Conservation (phyloP, 345 rosid species). For the Viola odorata region DNA sequence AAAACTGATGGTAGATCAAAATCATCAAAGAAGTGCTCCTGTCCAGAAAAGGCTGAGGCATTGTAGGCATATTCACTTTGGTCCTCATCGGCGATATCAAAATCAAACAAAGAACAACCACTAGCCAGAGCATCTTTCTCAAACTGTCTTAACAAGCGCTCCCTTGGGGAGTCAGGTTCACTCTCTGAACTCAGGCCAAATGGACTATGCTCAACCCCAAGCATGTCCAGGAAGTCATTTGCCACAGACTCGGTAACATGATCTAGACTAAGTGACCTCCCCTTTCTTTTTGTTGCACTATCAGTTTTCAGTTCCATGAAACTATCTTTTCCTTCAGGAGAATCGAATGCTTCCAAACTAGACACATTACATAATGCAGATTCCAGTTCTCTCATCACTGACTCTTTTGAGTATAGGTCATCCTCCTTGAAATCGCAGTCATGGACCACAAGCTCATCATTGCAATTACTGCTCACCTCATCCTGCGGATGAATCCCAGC, state of each 20-base stretch:
- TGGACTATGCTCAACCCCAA: conserved; percentile 75
- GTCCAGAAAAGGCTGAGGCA: conserved; percentile 26
- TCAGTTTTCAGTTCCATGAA: conserved; percentile 23
- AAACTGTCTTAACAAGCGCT: conserved; percentile 74
- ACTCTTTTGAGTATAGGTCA: conserved; percentile 50
- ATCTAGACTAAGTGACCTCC: conserved; percentile 41
- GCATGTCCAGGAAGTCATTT: conserved; percentile 74
- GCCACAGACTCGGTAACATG: conserved; percentile 62
- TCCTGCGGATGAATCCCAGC: conserved; percentile 24
- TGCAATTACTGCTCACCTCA: conserved; percentile 16
- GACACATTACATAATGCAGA: conserved; percentile 56
- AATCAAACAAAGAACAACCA: conserved; percentile 64
- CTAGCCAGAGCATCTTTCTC: conserved; percentile 66
- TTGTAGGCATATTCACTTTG: conserved; percentile 35
- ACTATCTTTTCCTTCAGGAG: conserved; percentile 48
- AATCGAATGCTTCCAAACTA: conserved; percentile 52
- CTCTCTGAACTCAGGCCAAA: conserved; percentile 60
- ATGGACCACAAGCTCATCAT: conserved; percentile 21
- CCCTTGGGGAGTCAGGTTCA: conserved; percentile 96
- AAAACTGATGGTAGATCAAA: conserved; percentile 45
- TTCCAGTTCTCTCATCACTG: conserved; percentile 69
- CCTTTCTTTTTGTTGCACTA: conserved; percentile 28
- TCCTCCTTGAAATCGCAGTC: conserved; percentile 27
- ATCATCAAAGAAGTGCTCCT: conserved; percentile 36
- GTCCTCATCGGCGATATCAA: conserved; percentile 38